Base-by-base conservation (phyloP, 2,329 filamentous ascomycete genomes). In the Ophiostoma populinum region DNA sequence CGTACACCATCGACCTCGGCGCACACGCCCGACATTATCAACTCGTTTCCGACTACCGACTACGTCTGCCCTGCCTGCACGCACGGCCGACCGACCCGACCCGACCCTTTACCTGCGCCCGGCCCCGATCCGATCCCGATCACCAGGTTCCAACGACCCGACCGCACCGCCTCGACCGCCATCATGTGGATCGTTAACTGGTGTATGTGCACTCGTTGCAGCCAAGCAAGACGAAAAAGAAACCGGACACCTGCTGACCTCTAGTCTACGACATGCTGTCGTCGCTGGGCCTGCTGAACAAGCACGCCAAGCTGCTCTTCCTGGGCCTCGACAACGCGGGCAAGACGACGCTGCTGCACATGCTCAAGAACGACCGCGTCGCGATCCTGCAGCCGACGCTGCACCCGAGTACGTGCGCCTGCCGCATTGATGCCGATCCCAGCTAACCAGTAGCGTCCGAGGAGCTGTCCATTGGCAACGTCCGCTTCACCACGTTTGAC, bases 341-440 rank as follows among this genome's bases (percentile, higher is more conserved):
- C 60, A 92, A 93, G 69, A 93, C 85, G 36, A 92, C 85, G 29
- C 65, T 93, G 48, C 64, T 93, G 53, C 85, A 93, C 61, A 92
- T 93, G 85, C 61, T 93, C 59, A 93, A 93, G 80, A 93, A 92
- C 59, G 85, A 92, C 62, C 79, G 85, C 55, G 82, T 92, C 47
- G 85, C 85, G 42, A 82, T 92, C 49, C 70, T 92, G 40, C 80
- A 86, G 57, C 85, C 85, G 41, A 92, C 85, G 46, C 73, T 92
- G 43, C 85, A 93, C 63, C 85, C 85, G 16, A 92, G 80, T 87
- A 66, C 55, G 76, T 24, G 10, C n/a, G n/a, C 17, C 24, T 13
- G 3, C 10, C 24, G 12, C 12, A 26, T 4, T 13, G 24, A 20
- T 13, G 2, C 2, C 15, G 8, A 17, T 17, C 10, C 2, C 7